phyloP scores from a whole-genome alignment of 768 basidiomycete species.

The Panaeolus papilionaceus region DNA sequence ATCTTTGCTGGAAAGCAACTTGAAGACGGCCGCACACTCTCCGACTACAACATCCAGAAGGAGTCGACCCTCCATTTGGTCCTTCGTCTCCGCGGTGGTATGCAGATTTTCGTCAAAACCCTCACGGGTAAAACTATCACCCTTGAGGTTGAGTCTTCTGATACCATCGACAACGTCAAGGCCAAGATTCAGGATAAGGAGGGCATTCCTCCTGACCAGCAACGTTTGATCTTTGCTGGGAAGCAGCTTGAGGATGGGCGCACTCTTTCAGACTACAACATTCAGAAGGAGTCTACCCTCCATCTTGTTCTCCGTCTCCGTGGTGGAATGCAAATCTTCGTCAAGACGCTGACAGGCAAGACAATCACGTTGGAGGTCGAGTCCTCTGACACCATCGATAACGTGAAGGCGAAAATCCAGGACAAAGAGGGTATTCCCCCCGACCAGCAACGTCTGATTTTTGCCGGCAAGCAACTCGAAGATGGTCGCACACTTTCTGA shows the following conservation, averaged over 20 bases:
- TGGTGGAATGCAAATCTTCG: constrained; percentile 92
- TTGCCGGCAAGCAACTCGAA: constrained; percentile 94
- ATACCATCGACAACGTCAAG: constrained; percentile 89
- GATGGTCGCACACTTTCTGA: constrained; percentile 91
- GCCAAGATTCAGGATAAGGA: constrained; percentile 96
- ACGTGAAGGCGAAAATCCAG: constrained; percentile 84
- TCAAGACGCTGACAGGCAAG: constrained; percentile 89
- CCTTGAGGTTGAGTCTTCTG: constrained; percentile 87
- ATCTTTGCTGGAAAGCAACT: constrained; percentile 97
- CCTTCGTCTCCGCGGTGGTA: constrained; percentile 90
- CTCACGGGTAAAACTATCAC: constrained; percentile 92
- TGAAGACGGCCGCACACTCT: constrained; percentile 91
- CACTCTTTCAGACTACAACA: constrained; percentile 90
- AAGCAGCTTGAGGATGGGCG: constrained; percentile 94
- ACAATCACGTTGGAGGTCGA: constrained; percentile 95
- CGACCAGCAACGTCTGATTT: constrained; percentile 90
- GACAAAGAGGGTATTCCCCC: constrained; percentile 87
- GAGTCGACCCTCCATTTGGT: constrained; percentile 92
- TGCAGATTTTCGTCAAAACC: constrained; percentile 87
- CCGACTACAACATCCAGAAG: constrained; percentile 95
- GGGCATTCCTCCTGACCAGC: constrained; percentile 84
- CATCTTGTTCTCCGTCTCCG: constrained; percentile 85
- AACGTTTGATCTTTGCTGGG: constrained; percentile 90
- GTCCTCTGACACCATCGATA: constrained; percentile 92
- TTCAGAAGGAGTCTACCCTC: constrained; percentile 88